Percentiles rank a stretch among this genome's conserved stretches.
These are phyloP conservation scores for Blastobotrys raffinosifermentans DNA, from an alignment of 1,139 yeast genomes.

Conservation along the genomic window DNA sequence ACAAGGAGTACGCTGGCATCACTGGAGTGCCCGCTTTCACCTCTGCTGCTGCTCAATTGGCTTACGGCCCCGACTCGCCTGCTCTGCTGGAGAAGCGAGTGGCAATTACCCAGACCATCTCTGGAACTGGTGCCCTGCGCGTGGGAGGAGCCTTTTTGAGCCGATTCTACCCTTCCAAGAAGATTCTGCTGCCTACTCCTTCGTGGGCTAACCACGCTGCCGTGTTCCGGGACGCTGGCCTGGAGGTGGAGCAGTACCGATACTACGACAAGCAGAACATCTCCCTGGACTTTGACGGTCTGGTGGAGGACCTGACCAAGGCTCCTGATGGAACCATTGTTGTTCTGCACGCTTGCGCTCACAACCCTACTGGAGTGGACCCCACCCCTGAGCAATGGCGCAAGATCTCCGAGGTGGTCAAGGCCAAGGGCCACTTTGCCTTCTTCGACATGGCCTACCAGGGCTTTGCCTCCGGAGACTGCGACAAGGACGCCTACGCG, in stretches of 20 bases:
- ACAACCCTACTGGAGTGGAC: conserved; percentile 97
- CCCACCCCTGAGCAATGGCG: conserved; percentile 85
- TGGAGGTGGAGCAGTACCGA: conserved; percentile 47
- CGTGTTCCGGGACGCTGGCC: conserved; percentile 44
- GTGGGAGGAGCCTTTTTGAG: conserved; percentile 59
- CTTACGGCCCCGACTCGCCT: conserved; percentile 38
- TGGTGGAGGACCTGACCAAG: conserved; percentile 52
- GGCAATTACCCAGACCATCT: conserved; percentile 60
- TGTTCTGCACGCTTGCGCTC: conserved; percentile 92
- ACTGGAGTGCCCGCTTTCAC: conserved; percentile 76
- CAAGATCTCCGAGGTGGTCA: conserved; percentile 55
- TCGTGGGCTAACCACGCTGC: conserved; percentile 70
- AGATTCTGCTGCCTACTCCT: conserved; percentile 57
- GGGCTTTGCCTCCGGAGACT: conserved; percentile 91
- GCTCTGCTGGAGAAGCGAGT: conserved; percentile 42
- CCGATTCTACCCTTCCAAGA: conserved; percentile 42
- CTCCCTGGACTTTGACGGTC: conserved; percentile 62
- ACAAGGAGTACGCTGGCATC: conserved; percentile 90
- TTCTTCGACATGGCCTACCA: conserved; percentile 95
- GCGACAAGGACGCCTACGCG: conserved; percentile 79
- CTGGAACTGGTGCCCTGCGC: conserved; percentile 72
- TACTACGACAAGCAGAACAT: conserved; percentile 64
- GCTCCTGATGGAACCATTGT: conserved; percentile 81
- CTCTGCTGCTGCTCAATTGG: conserved; percentile 64
- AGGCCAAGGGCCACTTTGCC: conserved; percentile 65